Evolutionary conservation across 371 early-diverging fungal genomes (phyloP), one percentile per base, ranked within the genome.

Genomic region (Batkoa obscura): DNA sequence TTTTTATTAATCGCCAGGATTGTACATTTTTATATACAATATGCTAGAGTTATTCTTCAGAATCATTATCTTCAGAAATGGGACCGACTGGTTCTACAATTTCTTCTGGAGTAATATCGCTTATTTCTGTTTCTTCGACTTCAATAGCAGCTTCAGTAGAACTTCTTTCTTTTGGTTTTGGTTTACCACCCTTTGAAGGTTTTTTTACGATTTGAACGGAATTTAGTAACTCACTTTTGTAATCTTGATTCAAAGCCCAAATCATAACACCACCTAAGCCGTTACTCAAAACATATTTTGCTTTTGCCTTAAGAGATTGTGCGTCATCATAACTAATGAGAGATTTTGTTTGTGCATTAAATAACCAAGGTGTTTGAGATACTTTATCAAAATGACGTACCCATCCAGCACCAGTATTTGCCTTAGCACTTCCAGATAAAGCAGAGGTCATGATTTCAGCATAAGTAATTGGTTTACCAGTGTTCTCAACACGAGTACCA

Each of bases 281-380:
- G 3, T 68, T 68, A 48, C 61, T 61, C 33, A 72, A 52, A 43
- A 72, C 76, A 62, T 72, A 72, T 6, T 73, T 58, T 13, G 76
- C 72, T 57, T 84, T 84, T 52, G 71, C 60, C 4, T 62, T 61
- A 6, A 81, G 42, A 3, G 80, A 80, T 15, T 63, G 54, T 30
- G 75, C 70, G 60, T 80, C 81, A 59, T 84, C 82, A 56, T 80
- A 84, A 12, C 77, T 73, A 42, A 84, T 70, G 53, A 72, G 79
- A 0, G 62, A 66, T 36, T 73, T 70, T 41, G 65, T 62, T 1
- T 66, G 56, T 2, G 74, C 64, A 43, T 79, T 76, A 68, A 76
- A 81, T 55, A 83, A 61, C 83, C 82, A 81, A 17, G 83, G 83
- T 0, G 83, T 81, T 62, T 74, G 62, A 31, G 79, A 66, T 5